phyloP scores from a whole-genome alignment of 805 yeast genomes.

The Cyberlindnera petersonii region DNA sequence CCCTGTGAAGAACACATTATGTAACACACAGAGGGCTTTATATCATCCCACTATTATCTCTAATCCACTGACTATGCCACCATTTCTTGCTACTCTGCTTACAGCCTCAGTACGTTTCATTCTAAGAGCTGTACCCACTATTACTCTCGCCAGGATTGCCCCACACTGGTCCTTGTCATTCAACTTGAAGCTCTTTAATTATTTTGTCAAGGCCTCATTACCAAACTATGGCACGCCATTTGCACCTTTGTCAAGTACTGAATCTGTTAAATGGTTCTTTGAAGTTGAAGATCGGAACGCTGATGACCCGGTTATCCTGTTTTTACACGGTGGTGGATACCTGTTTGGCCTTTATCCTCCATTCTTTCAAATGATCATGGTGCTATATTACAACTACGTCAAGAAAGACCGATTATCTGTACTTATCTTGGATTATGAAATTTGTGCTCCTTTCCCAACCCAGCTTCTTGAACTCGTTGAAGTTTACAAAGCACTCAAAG shows the following conservation, averaged over 20 bases:
- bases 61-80: neutral
- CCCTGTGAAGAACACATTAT: neutral
- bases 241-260: neutral
- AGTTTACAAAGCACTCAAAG: slow-evolving; percentile 16
- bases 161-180: neutral
- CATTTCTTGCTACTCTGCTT: no score
- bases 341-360: slow-evolving; percentile 10
- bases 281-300: slow-evolving; percentile 28
- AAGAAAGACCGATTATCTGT: slow-evolving; percentile 17
- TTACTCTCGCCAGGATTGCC: neutral
- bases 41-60: neutral
- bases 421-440: slow-evolving; percentile 28
- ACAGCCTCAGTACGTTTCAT: no score
- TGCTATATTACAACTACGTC: slow-evolving; percentile 3
- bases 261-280: slow-evolving; percentile 10
- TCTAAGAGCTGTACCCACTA: neutral
- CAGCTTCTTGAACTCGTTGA: slow-evolving; percentile 26
- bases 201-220: neutral
- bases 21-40: no score
- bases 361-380: slow-evolving; percentile 6
- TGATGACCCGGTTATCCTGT: slow-evolving; percentile 20
- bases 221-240: slow-evolving; percentile 1
- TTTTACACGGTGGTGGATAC: slow-evolving; percentile 22
- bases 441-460: slow-evolving; percentile 24
- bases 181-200: neutral